Conservation (phyloP, 768 basidiomycete species). For the Collybiopsis confluens region DNA sequence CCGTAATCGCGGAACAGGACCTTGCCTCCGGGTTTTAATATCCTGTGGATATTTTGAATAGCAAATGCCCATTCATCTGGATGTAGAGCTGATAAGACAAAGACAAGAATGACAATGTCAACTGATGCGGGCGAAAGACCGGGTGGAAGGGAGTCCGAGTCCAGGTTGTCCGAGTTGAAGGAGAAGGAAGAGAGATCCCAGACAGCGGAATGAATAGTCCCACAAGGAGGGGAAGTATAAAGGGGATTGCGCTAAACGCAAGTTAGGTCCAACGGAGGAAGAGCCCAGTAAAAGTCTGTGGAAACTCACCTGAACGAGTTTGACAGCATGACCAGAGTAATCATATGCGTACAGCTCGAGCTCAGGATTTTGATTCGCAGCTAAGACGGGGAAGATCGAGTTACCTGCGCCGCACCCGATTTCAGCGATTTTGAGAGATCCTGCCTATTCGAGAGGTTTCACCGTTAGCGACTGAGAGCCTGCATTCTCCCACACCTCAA, state of each 20-base stretch:
- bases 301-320: constrained; percentile 73
- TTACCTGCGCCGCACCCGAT: constrained; percentile 98
- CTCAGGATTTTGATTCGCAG: constrained; percentile 76
- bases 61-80: constrained; percentile 89
- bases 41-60: constrained; percentile 73
- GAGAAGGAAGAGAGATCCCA: constrained; percentile 83
- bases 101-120: constrained; percentile 89
- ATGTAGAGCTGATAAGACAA: constrained; percentile 90
- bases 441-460: too few species aligned
- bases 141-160: constrained; percentile 46
- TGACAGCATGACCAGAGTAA: constrained; percentile 84
- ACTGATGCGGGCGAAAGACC: constrained; percentile 64
- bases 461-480: too few species aligned
- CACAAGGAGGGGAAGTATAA: constrained; percentile 63
- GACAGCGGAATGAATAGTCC: constrained; percentile 72
- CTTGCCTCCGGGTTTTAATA: constrained; percentile 85
- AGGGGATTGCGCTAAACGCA: constrained; percentile 59
- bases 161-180: too few species aligned
- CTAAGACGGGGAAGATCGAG: constrained; percentile 83
- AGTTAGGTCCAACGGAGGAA: not conserved
- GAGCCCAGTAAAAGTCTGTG: not conserved
- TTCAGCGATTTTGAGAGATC: constrained; percentile 73
- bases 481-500: constrained; percentile 21
- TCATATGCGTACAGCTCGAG: constrained; percentile 81
- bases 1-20: constrained; percentile 93